A percentile compares a stretch with the other conserved stretches of the same genome.
phyloP scores from a whole-genome alignment of 768 basidiomycete species.

The Russula brevipes region DNA sequence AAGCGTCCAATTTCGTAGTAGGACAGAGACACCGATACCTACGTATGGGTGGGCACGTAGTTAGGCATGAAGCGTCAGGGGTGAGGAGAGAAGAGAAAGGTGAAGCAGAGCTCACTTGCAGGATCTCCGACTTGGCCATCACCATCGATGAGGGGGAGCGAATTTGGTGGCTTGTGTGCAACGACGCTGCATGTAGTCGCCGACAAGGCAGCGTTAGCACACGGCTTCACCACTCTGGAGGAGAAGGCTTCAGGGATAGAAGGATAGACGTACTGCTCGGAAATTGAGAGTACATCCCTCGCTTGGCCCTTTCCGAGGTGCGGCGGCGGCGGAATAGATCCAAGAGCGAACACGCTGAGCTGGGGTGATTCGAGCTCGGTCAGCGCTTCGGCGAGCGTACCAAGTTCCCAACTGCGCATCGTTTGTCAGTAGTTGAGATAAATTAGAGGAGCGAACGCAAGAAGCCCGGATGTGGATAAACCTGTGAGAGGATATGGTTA shows the following conservation, averaged over 20 bases:
- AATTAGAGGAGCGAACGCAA: not conserved
- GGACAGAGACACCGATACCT: slow-evolving; percentile 51
- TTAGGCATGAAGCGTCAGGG: no score
- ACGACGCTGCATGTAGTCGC: slow-evolving; percentile 35
- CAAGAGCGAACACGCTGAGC: slow-evolving; percentile 45
- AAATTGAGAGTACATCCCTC: slow-evolving; percentile 41
- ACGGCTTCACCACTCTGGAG: not conserved
- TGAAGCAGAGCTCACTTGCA: slow-evolving; percentile 39
- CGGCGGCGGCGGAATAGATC: slow-evolving; percentile 40
- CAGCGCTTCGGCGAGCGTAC: slow-evolving; percentile 51
- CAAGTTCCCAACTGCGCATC: slow-evolving; percentile 50
- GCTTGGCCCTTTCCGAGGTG: slow-evolving; percentile 32
- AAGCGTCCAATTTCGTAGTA: slow-evolving; percentile 51
- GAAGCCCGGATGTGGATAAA: not conserved
- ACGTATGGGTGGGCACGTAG: not conserved
- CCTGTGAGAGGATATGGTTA: slow-evolving; percentile 16
- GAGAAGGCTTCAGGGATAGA: not conserved
- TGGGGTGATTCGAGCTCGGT: slow-evolving; percentile 46
- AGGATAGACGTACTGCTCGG: slow-evolving; percentile 33
- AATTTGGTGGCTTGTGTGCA: slow-evolving; percentile 33
- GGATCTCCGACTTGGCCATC: slow-evolving; percentile 58
- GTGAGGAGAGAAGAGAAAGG: no score
- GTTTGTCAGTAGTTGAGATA: not conserved
- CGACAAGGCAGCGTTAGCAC: not conserved
- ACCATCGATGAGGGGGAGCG: slow-evolving; percentile 40